A percentile compares a stretch with the other conserved stretches of the same genome.
Conservation (phyloP, 768 basidiomycete genomes). For the Butyriboletus loyo region DNA sequence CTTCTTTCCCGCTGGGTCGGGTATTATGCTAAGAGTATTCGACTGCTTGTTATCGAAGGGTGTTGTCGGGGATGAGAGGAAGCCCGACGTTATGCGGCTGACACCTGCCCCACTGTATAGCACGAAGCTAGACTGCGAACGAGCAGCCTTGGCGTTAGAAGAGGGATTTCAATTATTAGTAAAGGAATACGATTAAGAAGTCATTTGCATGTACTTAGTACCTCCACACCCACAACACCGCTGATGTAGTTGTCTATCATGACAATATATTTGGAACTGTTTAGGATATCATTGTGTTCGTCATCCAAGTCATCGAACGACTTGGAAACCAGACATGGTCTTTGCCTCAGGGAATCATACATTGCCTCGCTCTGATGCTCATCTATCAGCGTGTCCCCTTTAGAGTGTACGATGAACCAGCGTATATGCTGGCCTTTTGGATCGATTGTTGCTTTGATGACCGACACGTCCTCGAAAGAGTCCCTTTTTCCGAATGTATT, state of each 20-base stretch:
- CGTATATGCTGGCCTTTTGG: conserved; percentile 34
- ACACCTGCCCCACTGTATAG: conserved; percentile 89
- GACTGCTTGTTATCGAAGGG: conserved; percentile 60
- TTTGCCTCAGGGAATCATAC: conserved; percentile 47
- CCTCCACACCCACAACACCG: neutral
- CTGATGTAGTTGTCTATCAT: conserved; percentile 44
- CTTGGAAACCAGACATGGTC: conserved; percentile 25
- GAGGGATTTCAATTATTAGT: conserved; percentile 43
- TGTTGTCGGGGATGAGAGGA: conserved; percentile 88
- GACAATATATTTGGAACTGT: conserved; percentile 40
- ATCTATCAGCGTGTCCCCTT: conserved; percentile 68
- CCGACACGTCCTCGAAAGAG: conserved; percentile 50
- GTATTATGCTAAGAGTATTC: conserved; percentile 70
- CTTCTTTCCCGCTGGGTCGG: conserved; percentile 57
- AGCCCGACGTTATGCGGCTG: conserved; percentile 89
- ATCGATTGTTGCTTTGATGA: conserved; percentile 40
- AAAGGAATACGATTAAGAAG: conserved; percentile 9
- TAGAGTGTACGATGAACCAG: conserved; percentile 78
- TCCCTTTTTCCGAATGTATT: conserved; percentile 52
- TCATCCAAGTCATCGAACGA: conserved; percentile 41
- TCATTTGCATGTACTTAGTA: conserved; percentile 2
- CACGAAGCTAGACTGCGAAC: conserved; percentile 71
- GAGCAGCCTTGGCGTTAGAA: conserved; percentile 64
- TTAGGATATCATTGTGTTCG: conserved; percentile 57
- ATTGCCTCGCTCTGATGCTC: conserved; percentile 58